These are phyloP conservation scores for Centella asiatica DNA, from an alignment of 129 eudicot species.

Conservation along the genomic window DNA sequence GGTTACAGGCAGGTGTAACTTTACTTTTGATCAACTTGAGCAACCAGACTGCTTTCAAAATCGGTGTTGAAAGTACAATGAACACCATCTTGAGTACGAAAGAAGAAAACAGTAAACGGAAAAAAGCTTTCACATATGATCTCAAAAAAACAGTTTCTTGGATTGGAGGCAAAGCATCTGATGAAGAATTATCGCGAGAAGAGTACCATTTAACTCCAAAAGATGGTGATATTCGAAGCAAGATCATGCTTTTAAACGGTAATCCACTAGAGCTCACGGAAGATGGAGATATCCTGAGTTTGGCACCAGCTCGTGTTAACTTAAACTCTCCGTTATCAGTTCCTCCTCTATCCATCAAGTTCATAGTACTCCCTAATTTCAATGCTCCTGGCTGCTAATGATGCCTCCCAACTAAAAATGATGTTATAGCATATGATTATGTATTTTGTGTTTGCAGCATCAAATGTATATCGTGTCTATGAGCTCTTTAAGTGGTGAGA, in stretches of 20 bases:
- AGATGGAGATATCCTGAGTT: conserved; percentile 45
- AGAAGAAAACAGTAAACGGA: conserved; percentile 11
- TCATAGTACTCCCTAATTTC: conserved; percentile 62
- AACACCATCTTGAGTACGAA: conserved; percentile 21
- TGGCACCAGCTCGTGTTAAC: conserved; percentile 37
- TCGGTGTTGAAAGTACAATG: conserved; percentile 34
- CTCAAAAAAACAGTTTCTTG: conserved; percentile 70
- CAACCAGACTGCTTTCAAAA: conserved; percentile 53
- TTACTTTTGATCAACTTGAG: conserved; percentile 81
- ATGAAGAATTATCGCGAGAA: conserved; percentile 42
- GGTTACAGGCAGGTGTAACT: conserved; percentile 67
- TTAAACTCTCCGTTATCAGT: conserved; percentile 39
- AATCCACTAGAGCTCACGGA: conserved; percentile 39
- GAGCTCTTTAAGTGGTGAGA: no score
- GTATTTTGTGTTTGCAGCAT: no score
- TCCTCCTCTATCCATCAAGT: conserved; percentile 69
- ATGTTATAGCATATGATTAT: no score
- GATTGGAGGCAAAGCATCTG: conserved; percentile 74
- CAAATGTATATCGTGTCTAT: no score
- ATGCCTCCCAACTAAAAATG: no score
- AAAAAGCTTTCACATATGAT: conserved; percentile 24
- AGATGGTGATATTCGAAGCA: conserved; percentile 50
- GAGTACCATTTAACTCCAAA: conserved; percentile 81
- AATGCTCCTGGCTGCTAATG: conserved; percentile 62
- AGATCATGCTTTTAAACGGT: conserved; percentile 66